Evolutionary conservation across 1,139 yeast genomes (phyloP).

Genomic region (Lizanozyma gosingica): DNA sequence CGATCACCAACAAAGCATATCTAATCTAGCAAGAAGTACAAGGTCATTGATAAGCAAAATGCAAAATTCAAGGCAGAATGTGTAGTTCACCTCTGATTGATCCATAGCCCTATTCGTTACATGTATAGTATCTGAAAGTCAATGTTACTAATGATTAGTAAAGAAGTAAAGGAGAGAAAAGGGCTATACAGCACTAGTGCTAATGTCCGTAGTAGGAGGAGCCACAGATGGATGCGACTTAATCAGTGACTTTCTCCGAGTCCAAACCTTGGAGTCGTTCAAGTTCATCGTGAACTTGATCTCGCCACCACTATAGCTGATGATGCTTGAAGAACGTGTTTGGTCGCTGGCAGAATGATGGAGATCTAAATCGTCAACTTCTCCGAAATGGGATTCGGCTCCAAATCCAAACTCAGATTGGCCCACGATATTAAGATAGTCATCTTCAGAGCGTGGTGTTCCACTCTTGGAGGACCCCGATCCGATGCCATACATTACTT

Average conservation of each 20-base stretch:
- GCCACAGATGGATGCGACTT: not conserved
- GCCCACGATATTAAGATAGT: not conserved
- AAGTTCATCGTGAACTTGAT: conserved; percentile 36
- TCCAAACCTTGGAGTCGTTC: conserved; percentile 33
- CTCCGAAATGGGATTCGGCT: conserved; percentile 4
- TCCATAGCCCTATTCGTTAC: too few species aligned
- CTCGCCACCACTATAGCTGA: conserved; percentile 31
- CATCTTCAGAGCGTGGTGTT: not conserved
- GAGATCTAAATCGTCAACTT: conserved; percentile 5
- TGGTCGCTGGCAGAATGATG: conserved; percentile 16
- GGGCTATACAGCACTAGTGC: too few species aligned
- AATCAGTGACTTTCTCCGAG: conserved; percentile 21
- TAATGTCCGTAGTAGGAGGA: not conserved
- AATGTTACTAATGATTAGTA: too few species aligned
- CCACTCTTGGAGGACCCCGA: not conserved
- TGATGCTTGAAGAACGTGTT: conserved; percentile 36
- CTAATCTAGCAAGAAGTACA: too few species aligned
- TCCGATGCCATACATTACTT: not conserved
- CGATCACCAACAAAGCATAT: too few species aligned
- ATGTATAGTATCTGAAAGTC: too few species aligned
- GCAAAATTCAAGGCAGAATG: too few species aligned
- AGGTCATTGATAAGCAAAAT: too few species aligned
- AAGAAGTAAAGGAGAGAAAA: too few species aligned
- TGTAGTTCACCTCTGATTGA: too few species aligned
- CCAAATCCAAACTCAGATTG: not conserved